A percentile compares a stretch with the other conserved stretches of the same genome.
Conservation (phyloP, 495 filamentous ascomycete genomes). For the Penicillium coprophilum region DNA sequence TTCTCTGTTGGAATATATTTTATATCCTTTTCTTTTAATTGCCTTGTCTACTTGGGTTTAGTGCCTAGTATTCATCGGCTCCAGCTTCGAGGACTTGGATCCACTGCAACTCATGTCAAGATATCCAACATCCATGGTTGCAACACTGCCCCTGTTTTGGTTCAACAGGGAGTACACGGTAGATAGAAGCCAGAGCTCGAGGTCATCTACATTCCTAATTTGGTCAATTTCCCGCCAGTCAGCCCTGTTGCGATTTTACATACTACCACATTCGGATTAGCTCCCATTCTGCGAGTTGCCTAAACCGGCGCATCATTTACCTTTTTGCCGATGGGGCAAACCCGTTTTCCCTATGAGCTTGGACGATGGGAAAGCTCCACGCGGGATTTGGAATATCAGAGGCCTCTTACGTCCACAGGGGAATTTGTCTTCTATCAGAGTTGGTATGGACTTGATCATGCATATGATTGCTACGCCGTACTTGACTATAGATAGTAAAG, state of each 20-base stretch:
- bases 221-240: background rate
- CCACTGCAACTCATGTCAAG: too few relatives aligned
- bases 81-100: too few relatives aligned
- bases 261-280: conserved; percentile 3
- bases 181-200: too few relatives aligned
- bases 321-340: conserved; percentile 20
- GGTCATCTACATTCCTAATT: background rate
- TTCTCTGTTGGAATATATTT: too few relatives aligned
- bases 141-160: too few relatives aligned
- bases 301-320: conserved; percentile 8
- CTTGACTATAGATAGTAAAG: too few relatives aligned
- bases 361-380: conserved; percentile 16
- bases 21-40: background rate
- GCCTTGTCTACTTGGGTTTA: background rate
- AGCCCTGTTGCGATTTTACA: background rate
- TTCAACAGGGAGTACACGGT: too few relatives aligned
- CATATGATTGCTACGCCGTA: too few relatives aligned
- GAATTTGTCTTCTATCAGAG: too few relatives aligned
- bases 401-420: too few relatives aligned
- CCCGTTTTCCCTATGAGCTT: conserved; percentile 30
- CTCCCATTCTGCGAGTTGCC: conserved; percentile 14
- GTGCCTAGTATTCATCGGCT: too few relatives aligned
- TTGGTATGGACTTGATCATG: too few relatives aligned
- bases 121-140: background rate
- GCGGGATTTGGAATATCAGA: conserved; percentile 6